Evolutionary conservation across 768 basidiomycete species (phyloP), one percentile per base, ranked within the genome.

Genomic region (Termitomyces bulborhizus): DNA sequence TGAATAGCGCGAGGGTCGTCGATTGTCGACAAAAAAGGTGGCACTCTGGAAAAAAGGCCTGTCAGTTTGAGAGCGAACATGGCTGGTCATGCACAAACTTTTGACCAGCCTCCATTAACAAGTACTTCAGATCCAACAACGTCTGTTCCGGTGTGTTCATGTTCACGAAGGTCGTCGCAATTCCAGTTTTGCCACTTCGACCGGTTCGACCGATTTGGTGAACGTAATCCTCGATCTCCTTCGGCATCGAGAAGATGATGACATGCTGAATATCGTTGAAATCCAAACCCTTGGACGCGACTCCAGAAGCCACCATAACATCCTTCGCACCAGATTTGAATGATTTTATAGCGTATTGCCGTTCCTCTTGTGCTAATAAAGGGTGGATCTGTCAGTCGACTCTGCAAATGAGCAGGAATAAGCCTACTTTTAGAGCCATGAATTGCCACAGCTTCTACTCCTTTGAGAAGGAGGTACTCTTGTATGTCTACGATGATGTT

Each of bases 141-240:
- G 97, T 99, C 72, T 98, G 96, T 66, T 98, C 97, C 0, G 89
- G 81, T 2, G 96, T 97, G 65, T 90, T 91, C 92, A 96, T 96
- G 69, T 98, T 98, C 53, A 98, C 93, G 66, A 99, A 99, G 36
- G 97, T 95, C 34, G 97, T 99, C 32, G 97, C 96, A 54, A 99
- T 98, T 50, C 97, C 97, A 0, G 97, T 99, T 70, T 98, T 98
- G 21, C 97, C 97, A 61, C 90, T 93, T 62, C 97, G 85, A 50
- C 97, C 97, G 6, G 97, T 99, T 57, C 97, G 89, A 27, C 97
- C 97, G 61, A 98, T 98, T 71, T 99, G 96, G 75, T 99, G 97
- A 48, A 98, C 96, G 65, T 99, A 99, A 69, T 99, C 97, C 71
- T 99, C 97, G 59, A 99, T 99, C 74, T 99, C 97, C 70, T 98